Evolutionary conservation across 257 asterid species (phyloP), one percentile per base, ranked within the genome.

Genomic region (Nicotiana noctiflora): DNA sequence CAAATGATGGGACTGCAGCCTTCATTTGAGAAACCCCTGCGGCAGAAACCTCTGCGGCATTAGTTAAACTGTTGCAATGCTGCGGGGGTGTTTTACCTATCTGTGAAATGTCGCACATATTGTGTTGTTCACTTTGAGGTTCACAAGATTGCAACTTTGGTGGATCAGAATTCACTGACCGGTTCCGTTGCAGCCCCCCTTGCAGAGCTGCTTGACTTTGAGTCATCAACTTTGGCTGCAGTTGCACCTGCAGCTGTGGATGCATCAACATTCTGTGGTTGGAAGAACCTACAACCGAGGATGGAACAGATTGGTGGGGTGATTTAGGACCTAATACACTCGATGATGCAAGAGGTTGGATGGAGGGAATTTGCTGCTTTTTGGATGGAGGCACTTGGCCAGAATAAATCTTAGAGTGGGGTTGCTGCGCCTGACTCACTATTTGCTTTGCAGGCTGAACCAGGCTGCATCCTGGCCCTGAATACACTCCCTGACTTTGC

Each of bases 181-280:
- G 90, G 85, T 84, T 91, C 19, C 84, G 84, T 79, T 84, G 91
- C 78, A 75, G 82, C 75, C 74, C 91, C 79, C 89, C 90, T 79
- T 91, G 93, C 81, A 77, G 83, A 83, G 87, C 80, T 31, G 87
- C 49, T 77, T 89, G 97, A 81, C 84, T 88, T 81, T 85, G 93
- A 90, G 83, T 92, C 65, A 67, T 79, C n/a, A 85, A 70, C 88
- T 91, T 95, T 77, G 89, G 93, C 68, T 85, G 91, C 64, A 88
- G 79, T 13, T 88, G 88, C 46, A 79, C 80, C 85, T 87, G 91
- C 19, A 77, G 67, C 29, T 80, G 85, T 74, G 79, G 61, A 74
- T 74, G 79, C 61, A 74, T 74, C 79, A 74, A 49, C 79, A 74
- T 27, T 64, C 59, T 89, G 79, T 89, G 90, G 86, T 82, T 89